A percentile compares a stretch with the other conserved stretches of the same genome.
These are phyloP conservation scores for Cladosporium austrohemisphaericum DNA, from an alignment of 2,329 filamentous ascomycete species.

Conservation along the genomic window DNA sequence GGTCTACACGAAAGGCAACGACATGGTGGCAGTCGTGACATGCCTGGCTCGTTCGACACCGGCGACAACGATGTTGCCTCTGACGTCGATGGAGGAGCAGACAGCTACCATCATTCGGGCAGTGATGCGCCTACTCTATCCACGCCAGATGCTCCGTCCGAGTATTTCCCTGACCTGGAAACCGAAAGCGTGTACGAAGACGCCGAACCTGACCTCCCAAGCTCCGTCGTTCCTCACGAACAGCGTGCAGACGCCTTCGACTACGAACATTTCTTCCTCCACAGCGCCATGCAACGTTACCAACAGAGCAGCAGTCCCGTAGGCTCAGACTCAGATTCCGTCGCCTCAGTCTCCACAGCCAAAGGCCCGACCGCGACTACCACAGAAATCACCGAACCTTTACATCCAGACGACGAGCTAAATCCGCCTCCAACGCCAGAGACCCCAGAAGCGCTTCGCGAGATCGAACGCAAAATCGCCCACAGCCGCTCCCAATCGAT, in stretches of 20 bases:
- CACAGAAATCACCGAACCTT: conserved; percentile 34
- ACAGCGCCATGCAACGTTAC: conserved; percentile 82
- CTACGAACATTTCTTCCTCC: conserved; percentile 92
- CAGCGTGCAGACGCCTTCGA: conserved; percentile 94
- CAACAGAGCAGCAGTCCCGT: conserved; percentile 44
- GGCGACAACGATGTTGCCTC: conserved; percentile 12
- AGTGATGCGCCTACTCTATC: conserved; percentile 6
- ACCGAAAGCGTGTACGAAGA: conserved; percentile 43
- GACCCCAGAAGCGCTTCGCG: conserved; percentile 32
- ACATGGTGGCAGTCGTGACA: conserved; percentile 19
- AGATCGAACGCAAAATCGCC: conserved; percentile 35
- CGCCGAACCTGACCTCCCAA: conserved; percentile 31
- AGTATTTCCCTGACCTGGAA: conserved; percentile 18
- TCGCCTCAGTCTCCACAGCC: conserved; percentile 33
- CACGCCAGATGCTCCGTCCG: conserved; percentile 19
- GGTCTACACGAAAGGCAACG: background rate
- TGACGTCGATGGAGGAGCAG: background rate
- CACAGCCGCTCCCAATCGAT: conserved; percentile 51
- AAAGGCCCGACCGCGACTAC: conserved; percentile 44
- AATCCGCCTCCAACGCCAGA: conserved; percentile 29
- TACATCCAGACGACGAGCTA: conserved; percentile 20
- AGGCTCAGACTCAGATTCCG: conserved; percentile 40
- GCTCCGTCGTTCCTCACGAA: conserved; percentile 61
- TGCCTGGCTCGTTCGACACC: conserved; percentile 14
- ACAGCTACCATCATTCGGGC: conserved; percentile 9